Evolutionary conservation across 768 basidiomycete species (phyloP).

Genomic region (Leccinum barrowsii): DNA sequence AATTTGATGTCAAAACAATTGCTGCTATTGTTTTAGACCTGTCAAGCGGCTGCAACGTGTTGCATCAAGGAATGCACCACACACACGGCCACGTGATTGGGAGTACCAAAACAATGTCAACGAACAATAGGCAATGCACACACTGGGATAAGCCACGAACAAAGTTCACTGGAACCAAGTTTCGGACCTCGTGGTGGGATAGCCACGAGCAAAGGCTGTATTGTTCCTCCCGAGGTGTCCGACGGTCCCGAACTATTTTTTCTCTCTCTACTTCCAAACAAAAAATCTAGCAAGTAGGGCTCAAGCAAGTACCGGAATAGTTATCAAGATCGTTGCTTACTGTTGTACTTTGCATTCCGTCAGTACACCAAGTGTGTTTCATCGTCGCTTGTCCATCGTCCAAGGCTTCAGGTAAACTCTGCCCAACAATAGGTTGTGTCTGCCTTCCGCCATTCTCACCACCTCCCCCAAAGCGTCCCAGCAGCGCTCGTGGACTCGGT

Average conservation of each 20-base stretch:
- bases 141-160: background rate
- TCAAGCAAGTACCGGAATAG: background rate
- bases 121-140: slow-evolving; percentile 24
- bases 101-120: background rate
- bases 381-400: slow-evolving; percentile 13
- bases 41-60: background rate
- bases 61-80: background rate
- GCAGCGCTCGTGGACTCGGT: slow-evolving; percentile 34
- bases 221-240: slow-evolving; percentile 11
- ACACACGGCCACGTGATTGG: slow-evolving; percentile 22
- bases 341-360: background rate
- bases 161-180: slow-evolving; percentile 7
- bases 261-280: background rate
- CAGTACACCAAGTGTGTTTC: background rate
- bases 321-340: slow-evolving; percentile 9
- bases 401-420: slow-evolving; percentile 35
- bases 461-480: slow-evolving; percentile 52
- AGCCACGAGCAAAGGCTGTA: slow-evolving; percentile 10
- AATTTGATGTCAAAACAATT: slow-evolving; percentile 26
- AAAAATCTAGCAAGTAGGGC: background rate
- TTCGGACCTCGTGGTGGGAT: background rate
- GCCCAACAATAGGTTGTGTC: slow-evolving; percentile 48
- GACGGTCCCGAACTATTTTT: background rate
- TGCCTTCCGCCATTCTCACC: slow-evolving; percentile 57
- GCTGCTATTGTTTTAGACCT: slow-evolving; percentile 20